Evolutionary conservation across 2,329 filamentous ascomycete species (phyloP), one percentile per base, ranked within the genome.

Genomic region (Fusarium poae): DNA sequence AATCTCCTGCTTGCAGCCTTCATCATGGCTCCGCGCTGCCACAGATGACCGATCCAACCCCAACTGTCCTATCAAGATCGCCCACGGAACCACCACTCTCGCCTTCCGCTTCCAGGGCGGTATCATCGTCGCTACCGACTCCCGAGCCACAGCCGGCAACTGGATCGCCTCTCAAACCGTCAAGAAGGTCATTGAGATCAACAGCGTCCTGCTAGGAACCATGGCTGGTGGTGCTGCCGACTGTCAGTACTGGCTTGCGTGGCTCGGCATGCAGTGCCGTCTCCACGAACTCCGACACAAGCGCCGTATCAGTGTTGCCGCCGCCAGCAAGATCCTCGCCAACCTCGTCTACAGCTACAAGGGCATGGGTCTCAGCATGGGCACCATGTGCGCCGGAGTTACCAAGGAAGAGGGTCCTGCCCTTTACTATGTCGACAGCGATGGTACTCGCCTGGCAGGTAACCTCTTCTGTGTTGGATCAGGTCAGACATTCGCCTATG

Each of bases 131-230:
- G 95, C 95, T 56, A 99, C 96, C 62, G 96, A 99, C 84, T 99
- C 96, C 64, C 90, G 96, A 83, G 96, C 96, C 64, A 97, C 96
- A 48, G 95, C 96, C 30, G 96, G 96, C 77, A 97, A 96, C 88
- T 99, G 96, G 96, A 99, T 99, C 82, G 96, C 96, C 72, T 97
- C 93, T 83, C 96, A 99, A 87, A 99, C 96, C 55, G 96, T 99
- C 78, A 99, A 99, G 90, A 99, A 99, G 88, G 96, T 99, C 74
- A 98, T 99, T 78, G 94, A 97, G 87, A 97, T 97, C 86, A 97
- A 97, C 85, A 93, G 87, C 82, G 92, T 91, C 81, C 87, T 99
- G 82, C 84, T 99, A 77, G 96, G 96, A 71, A 99, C 96, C 74
- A 97, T 99, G 95, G 96, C 96, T 68, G 96, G 96, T 81, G 96